A percentile compares a stretch with the other conserved stretches of the same genome.
Conservation (phyloP, 306 rosid genomes). For the apple (Malus domestica) region ASM211411v1 NC_041797.1:29915001-29915500, state of each 20-base stretch:
- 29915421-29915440: conserved; percentile 25
- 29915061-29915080: conserved; percentile 9
- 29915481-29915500: conserved; percentile 22
- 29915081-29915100: conserved; percentile 28
- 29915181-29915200: conserved; percentile 31
- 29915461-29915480: conserved; percentile 23
- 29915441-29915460: conserved; percentile 27
- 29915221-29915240: conserved; percentile 31
- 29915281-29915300: conserved; percentile 46
- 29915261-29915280: conserved; percentile 26
- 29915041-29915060: background rate
- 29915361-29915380: conserved; percentile 21
- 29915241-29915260: conserved; percentile 30
- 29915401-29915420: conserved; percentile 37
- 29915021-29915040: conserved; percentile 9
- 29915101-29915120: conserved; percentile 34
- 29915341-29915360: conserved; percentile 52
- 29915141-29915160: conserved; percentile 10
- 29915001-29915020: conserved; percentile 10
- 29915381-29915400: conserved; percentile 37
- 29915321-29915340: conserved; percentile 32
- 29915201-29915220: conserved; percentile 26
- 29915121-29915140: conserved; percentile 6
- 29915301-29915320: conserved; percentile 40
- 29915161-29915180: background rate